Base-by-base conservation (phyloP, 352 stramenopile genomes). In the Phytophthora fragariaefolia region DNA sequence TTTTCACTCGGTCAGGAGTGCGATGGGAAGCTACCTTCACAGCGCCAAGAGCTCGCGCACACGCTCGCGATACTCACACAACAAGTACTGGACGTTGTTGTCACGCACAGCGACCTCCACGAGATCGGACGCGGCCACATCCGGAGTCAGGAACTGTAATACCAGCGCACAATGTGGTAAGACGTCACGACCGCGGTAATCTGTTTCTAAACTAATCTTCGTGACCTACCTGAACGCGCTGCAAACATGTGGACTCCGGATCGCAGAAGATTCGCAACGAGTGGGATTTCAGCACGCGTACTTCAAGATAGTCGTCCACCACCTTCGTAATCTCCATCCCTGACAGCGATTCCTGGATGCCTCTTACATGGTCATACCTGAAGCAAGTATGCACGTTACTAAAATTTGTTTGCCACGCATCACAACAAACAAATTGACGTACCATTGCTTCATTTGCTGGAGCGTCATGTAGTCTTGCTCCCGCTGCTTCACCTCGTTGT, bases 401-500 rank as follows among this genome's bases (percentile, higher is more conserved):
- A 4, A 9, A 13, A 9, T 4, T n/a, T 17, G 10, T 13, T n/a
- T n/a, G 17, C 32, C 9, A 38, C 17, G 10, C 32, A 38, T 9
- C 9, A 38, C 10, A n/a, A n/a, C n/a, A 9, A 38, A 38, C 9
- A 13, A 38, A 4, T 43, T n/a, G 36, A 8, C 65, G 23, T 53
- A 93, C 85, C 85, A 92, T 27, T 88, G 64, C 59, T 90, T 83
- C 83, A 93, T 93, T 63, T 88, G 79, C 50, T 86, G 76, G 2
- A 93, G 69, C 26, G 80, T 79, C 46, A 81, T 80, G 53, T 80
- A 90, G 45, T 93, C 82, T 28, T 91, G 80, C 48, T 93, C 82
- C 30, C 82, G 80, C 54, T 89, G 79, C 75, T 93, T 91, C 22
- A 86, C 78, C 32, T 91, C 77, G 2, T 87, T 63, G 34, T 93